A percentile compares a stretch with the other conserved stretches of the same genome.
These are phyloP conservation scores for Cryptococcus sp. DNA, from an alignment of 1,284 basidiomycete genomes.

Conservation along the genomic window DNA sequence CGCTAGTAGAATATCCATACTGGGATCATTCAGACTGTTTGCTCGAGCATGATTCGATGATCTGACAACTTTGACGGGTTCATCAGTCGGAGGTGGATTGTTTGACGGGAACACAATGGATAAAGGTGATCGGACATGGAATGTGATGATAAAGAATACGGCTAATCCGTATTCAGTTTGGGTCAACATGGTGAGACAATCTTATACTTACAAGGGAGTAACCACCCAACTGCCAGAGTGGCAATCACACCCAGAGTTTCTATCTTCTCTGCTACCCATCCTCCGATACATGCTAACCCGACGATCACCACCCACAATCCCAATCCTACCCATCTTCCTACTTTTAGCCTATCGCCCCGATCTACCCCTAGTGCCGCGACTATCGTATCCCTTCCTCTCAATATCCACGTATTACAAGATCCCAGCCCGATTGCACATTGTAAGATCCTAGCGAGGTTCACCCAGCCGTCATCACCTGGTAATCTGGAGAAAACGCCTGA, in stretches of 20 bases:
- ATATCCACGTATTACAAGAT: constrained; percentile 37
- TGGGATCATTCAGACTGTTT: constrained; percentile 33
- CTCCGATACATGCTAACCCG: constrained; percentile 34
- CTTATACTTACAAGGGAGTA: constrained; percentile 42
- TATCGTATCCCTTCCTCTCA: constrained; percentile 42
- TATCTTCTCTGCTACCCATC: constrained; percentile 39
- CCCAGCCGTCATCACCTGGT: constrained; percentile 40
- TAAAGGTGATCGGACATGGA: constrained; percentile 47
- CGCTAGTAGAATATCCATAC: constrained; percentile 44
- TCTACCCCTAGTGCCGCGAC: constrained; percentile 36
- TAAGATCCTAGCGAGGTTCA: constrained; percentile 43
- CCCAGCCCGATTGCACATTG: constrained; percentile 36
- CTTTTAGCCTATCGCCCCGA: constrained; percentile 33
- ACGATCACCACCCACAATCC: constrained; percentile 39
- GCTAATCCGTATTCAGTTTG: constrained; percentile 20
- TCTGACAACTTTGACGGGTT: not conserved
- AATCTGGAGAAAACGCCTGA: constrained; percentile 35
- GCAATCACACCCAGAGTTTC: constrained; percentile 41
- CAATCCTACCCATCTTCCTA: constrained; percentile 39
- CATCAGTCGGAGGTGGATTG: constrained; percentile 3
- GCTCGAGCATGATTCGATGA: constrained; percentile 17
- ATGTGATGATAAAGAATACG: constrained; percentile 49
- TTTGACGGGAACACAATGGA: constrained; percentile 46
- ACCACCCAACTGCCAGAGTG: constrained; percentile 42
- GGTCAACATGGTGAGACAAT: not conserved